Conservation (phyloP, 345 rosid species). For the Gossypium longicalyx region DNA sequence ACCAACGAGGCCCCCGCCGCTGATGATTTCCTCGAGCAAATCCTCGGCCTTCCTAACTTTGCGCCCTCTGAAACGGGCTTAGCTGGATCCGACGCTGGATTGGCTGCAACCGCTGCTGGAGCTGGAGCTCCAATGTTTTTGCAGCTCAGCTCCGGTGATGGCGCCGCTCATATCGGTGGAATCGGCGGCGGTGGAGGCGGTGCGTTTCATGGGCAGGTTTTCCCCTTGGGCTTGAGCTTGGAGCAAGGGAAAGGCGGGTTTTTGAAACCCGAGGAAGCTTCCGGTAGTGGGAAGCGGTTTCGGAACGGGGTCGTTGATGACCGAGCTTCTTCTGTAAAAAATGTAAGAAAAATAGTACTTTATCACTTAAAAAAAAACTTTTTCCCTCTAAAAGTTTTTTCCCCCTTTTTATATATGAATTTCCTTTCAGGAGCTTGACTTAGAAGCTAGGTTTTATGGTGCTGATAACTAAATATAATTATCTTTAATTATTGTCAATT, state of each 20-base stretch:
- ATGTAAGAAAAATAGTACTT: slow-evolving; percentile 41
- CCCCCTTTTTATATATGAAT: background rate
- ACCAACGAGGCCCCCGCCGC: slow-evolving; percentile 53
- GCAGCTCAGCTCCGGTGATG: slow-evolving; percentile 80
- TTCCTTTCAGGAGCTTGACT: background rate
- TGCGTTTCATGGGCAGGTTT: slow-evolving; percentile 65
- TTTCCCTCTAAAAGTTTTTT: slow-evolving; percentile 7
- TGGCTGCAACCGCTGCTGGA: slow-evolving; percentile 29
- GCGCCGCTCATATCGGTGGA: slow-evolving; percentile 45
- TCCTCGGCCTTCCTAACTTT: slow-evolving; percentile 71
- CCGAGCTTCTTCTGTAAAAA: slow-evolving; percentile 56
- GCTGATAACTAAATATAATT: background rate
- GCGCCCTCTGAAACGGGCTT: slow-evolving; percentile 55
- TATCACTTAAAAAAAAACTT: background rate
- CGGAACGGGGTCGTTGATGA: slow-evolving; percentile 63
- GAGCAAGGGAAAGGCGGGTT: slow-evolving; percentile 86
- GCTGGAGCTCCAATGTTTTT: slow-evolving; percentile 74
- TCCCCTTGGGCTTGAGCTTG: slow-evolving; percentile 82
- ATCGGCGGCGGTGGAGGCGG: slow-evolving; percentile 37
- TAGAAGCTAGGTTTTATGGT: background rate
- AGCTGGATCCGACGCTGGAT: slow-evolving; percentile 40
- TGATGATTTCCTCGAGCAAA: slow-evolving; percentile 93
- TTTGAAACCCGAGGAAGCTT: slow-evolving; percentile 70
- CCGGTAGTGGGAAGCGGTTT: slow-evolving; percentile 74
- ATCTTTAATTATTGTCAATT: background rate